Percentiles rank a stretch among this genome's conserved stretches.
These are phyloP conservation scores for Kwoniella mangroviensis DNA, from an alignment of 768 basidiomycete species.

Conservation along the genomic window DNA sequence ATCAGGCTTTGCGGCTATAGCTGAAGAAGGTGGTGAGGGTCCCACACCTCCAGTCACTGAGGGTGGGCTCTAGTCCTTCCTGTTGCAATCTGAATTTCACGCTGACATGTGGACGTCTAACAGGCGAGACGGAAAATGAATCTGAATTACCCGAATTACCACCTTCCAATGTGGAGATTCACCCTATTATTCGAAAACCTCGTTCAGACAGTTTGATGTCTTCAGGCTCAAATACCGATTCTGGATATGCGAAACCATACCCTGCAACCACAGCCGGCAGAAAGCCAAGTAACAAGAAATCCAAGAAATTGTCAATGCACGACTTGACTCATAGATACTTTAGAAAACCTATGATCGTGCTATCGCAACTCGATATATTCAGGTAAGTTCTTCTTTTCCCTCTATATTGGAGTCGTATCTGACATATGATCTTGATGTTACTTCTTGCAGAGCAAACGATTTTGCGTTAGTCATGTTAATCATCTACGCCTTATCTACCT, in stretches of 20 bases:
- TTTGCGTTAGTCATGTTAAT: conserved; percentile 77
- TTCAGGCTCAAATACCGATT: conserved; percentile 26
- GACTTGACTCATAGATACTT: conserved; percentile 91
- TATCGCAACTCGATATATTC: conserved; percentile 81
- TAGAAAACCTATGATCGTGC: conserved; percentile 78
- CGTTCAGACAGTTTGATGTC: conserved; percentile 43
- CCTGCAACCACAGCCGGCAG: background rate
- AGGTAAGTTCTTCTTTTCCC: conserved; percentile 64
- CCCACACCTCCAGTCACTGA: conserved; percentile 54
- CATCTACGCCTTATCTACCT: conserved; percentile 67
- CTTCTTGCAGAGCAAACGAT: conserved; percentile 72
- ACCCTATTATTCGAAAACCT: conserved; percentile 26
- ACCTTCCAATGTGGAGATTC: background rate
- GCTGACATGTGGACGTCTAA: background rate
- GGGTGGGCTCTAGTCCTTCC: conserved; percentile 38
- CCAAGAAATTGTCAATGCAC: conserved; percentile 68
- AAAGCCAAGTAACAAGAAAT: conserved; percentile 38
- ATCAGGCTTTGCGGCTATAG: conserved; percentile 17
- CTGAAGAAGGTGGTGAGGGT: conserved; percentile 19
- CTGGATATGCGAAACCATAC: conserved; percentile 18
- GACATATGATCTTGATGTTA: background rate
- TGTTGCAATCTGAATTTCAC: background rate
- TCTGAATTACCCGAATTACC: conserved; percentile 49
- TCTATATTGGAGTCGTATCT: background rate
- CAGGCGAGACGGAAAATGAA: conserved; percentile 54